phyloP scores from a whole-genome alignment of 306 rosid genomes.

The Mucuna pruriens region DNA sequence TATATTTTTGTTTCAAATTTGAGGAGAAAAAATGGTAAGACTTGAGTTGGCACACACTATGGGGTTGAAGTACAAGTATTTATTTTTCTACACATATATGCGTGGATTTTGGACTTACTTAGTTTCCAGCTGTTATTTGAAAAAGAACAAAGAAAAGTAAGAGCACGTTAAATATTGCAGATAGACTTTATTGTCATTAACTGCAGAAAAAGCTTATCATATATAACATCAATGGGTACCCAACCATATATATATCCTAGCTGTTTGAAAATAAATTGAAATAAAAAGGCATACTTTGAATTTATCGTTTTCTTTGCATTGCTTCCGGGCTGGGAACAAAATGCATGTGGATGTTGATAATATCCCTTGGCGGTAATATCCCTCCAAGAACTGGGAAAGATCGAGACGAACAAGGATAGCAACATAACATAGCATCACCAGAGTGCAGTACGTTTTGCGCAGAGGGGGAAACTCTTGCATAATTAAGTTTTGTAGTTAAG shows the following conservation, averaged over 20 bases:
- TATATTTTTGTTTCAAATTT: neutral
- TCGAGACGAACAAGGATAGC: conserved; percentile 39
- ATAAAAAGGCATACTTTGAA: conserved; percentile 19
- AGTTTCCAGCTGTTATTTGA: conserved; percentile 40
- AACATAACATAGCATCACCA: conserved; percentile 38
- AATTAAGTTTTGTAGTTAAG: conserved; percentile 38
- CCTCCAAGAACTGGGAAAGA: conserved; percentile 35
- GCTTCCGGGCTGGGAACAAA: conserved; percentile 63
- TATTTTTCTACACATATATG: neutral
- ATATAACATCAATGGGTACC: conserved; percentile 28
- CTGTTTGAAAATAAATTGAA: conserved; percentile 36
- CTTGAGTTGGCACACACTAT: neutral
- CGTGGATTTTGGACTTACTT: neutral
- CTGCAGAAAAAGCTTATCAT: conserved; percentile 32
- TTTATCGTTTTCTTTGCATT: conserved; percentile 51
- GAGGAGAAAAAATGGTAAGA: neutral
- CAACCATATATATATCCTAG: conserved; percentile 26
- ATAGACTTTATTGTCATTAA: conserved; percentile 40
- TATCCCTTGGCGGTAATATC: neutral
- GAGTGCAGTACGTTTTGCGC: conserved; percentile 16
- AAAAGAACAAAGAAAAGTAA: conserved; percentile 35
- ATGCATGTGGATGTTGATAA: conserved; percentile 56
- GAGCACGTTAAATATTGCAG: conserved; percentile 30
- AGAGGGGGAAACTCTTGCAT: neutral
- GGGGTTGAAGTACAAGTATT: neutral